These are phyloP conservation scores for Paratinospora sagittata DNA, from an alignment of 164 flowering plant genomes.

Conservation along the genomic window DNA sequence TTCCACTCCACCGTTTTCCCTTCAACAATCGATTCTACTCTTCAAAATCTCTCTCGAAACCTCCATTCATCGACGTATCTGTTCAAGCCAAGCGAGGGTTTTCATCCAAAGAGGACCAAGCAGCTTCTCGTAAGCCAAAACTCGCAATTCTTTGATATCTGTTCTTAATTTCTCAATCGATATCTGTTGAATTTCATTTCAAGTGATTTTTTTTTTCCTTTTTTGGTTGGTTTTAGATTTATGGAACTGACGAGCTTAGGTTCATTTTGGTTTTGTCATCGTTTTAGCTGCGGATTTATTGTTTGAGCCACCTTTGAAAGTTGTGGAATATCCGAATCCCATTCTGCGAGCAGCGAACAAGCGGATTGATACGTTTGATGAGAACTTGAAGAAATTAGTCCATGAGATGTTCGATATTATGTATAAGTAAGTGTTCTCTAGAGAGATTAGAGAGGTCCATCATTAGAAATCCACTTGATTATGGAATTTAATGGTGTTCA, in stretches of 20 bases:
- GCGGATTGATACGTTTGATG: conserved; percentile 61
- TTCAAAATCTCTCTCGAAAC: conserved; percentile 6
- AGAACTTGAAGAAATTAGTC: conserved; percentile 68
- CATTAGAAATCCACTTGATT: no score
- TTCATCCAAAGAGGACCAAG: conserved; percentile 30
- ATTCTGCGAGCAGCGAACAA: conserved; percentile 70
- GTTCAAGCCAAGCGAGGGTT: conserved; percentile 42
- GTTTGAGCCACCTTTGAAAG: conserved; percentile 60
- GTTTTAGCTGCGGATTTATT: conserved; percentile 61
- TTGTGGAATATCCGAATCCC: conserved; percentile 89
- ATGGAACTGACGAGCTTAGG: neutral
- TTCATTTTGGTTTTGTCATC: conserved; percentile 3
- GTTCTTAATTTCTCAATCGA: neutral
- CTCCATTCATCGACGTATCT: conserved; percentile 17
- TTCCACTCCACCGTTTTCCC: conserved; percentile 13
- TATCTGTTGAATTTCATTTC: neutral
- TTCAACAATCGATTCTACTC: conserved; percentile 16
- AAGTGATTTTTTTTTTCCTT: no score
- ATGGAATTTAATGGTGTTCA: no score
- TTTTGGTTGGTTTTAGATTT: neutral
- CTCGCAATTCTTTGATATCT: neutral
- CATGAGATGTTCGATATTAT: conserved; percentile 91
- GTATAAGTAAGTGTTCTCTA: conserved; percentile 64
- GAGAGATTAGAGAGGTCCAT: neutral
- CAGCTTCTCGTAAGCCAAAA: conserved; percentile 41